These are phyloP conservation scores for Fusarium stilboides DNA, from an alignment of 2,329 filamentous ascomycete genomes.

Conservation along the genomic window DNA sequence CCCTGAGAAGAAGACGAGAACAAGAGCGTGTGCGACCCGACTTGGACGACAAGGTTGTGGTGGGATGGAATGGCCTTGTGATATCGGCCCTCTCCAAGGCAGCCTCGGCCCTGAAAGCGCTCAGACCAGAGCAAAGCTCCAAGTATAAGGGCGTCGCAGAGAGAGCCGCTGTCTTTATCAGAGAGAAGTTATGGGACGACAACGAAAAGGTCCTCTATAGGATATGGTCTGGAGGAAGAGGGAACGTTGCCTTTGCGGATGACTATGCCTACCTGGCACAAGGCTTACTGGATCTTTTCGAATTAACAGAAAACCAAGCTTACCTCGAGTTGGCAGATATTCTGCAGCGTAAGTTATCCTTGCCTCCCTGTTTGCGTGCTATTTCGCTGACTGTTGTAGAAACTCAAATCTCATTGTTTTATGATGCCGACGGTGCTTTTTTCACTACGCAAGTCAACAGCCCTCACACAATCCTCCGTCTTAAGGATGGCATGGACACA, in stretches of 20 bases:
- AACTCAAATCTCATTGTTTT: constrained; percentile 83
- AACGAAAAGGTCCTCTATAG: constrained; percentile 76
- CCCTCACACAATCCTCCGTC: constrained; percentile 81
- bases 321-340: constrained; percentile 86
- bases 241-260: constrained; percentile 84
- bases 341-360: constrained; percentile 74
- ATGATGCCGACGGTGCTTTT: constrained; percentile 79
- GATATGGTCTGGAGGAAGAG: constrained; percentile 78
- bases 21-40: constrained; percentile 81
- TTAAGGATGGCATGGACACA: constrained; percentile 97
- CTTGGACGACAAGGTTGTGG: constrained; percentile 90
- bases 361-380: not conserved
- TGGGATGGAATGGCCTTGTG: constrained; percentile 89
- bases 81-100: constrained; percentile 86
- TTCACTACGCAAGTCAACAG: constrained; percentile 77
- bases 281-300: constrained; percentile 87
- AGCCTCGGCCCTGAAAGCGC: constrained; percentile 74
- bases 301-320: constrained; percentile 81
- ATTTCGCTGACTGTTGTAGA: constrained; percentile 59
- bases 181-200: constrained; percentile 79
- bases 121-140: constrained; percentile 70
- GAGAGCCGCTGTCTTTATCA: constrained; percentile 80
- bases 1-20: constrained; percentile 80
- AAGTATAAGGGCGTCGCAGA: constrained; percentile 77
- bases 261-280: constrained; percentile 93